Conservation (phyloP, 192 early-diverging fungal species). For the Funneliformis geosporum region DNA sequence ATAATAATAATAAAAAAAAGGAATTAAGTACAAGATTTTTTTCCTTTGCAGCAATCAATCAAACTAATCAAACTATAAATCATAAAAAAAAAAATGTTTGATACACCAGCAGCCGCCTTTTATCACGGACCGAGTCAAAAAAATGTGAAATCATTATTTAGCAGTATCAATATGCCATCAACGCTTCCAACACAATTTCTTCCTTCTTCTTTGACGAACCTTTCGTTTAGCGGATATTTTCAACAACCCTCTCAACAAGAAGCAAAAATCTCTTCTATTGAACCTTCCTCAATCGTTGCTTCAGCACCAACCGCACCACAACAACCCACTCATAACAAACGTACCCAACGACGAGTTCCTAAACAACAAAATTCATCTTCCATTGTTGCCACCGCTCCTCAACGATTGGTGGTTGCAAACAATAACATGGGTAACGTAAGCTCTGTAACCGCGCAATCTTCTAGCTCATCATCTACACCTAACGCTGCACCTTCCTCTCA, state of each 20-base stretch:
- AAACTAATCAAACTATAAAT: neutral
- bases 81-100: constrained; percentile 6
- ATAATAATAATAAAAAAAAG: neutral
- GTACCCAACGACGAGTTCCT: neutral
- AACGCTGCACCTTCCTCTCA: neutral
- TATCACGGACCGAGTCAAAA: constrained; percentile 13
- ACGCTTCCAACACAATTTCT: constrained; percentile 9
- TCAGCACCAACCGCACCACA: neutral
- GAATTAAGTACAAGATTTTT: too few species aligned
- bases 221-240: constrained; percentile 1
- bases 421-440: constrained; percentile 4
- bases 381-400: neutral
- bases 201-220: neutral
- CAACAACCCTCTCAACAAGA: constrained; percentile 3
- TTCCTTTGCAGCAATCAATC: neutral
- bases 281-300: neutral
- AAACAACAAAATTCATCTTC: constrained; percentile 16
- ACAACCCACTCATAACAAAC: constrained; percentile 15
- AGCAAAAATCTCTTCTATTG: neutral
- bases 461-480: neutral
- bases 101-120: constrained; percentile 12
- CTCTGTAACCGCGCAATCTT: neutral
- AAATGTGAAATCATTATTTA: constrained; percentile 8
- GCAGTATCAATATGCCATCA: constrained; percentile 6
- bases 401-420: neutral